These are phyloP conservation scores for Penicillium nucicola DNA, from an alignment of 495 filamentous ascomycete genomes.

Conservation along the genomic window DNA sequence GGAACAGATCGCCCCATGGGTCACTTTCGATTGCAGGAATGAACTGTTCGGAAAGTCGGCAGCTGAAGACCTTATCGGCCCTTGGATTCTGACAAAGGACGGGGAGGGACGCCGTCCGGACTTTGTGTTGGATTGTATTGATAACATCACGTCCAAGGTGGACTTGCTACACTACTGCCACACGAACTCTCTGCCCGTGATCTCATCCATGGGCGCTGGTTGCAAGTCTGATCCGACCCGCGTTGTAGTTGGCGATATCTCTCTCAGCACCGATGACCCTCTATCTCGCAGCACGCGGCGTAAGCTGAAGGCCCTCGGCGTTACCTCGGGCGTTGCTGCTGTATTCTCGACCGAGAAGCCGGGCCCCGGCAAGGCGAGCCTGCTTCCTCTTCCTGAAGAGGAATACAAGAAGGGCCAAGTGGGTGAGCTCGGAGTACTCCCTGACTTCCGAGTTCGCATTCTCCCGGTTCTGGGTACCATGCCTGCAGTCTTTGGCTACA, in stretches of 20 bases:
- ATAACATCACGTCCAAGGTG: conserved; percentile 97
- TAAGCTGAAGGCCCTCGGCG: conserved; percentile 70
- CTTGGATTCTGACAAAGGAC: conserved; percentile 48
- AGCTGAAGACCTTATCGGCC: conserved; percentile 61
- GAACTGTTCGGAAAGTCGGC: conserved; percentile 72
- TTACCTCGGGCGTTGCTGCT: conserved; percentile 81
- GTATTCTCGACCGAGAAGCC: conserved; percentile 93
- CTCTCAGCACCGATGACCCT: conserved; percentile 81
- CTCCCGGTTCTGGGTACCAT: conserved; percentile 94
- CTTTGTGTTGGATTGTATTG: conserved; percentile 94
- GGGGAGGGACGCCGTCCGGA: conserved; percentile 66
- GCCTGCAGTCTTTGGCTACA: conserved; percentile 93
- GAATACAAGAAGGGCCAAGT: conserved; percentile 87
- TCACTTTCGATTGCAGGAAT: conserved; percentile 79
- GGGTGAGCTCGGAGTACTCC: conserved; percentile 79
- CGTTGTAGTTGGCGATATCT: conserved; percentile 92
- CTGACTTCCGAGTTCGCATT: conserved; percentile 91
- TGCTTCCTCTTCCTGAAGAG: conserved; percentile 83
- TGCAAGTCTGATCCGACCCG: conserved; percentile 96
- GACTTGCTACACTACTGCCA: conserved; percentile 86
- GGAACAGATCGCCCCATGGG: conserved; percentile 86
- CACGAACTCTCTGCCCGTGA: conserved; percentile 68
- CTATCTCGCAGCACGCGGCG: conserved; percentile 82
- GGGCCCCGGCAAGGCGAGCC: conserved; percentile 84
- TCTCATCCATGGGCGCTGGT: conserved; percentile 95